Percentiles rank a stretch among this genome's conserved stretches.
phyloP scores from a whole-genome alignment of 2,329 filamentous ascomycete genomes.

The Arthrinium phaeospermum region DNA sequence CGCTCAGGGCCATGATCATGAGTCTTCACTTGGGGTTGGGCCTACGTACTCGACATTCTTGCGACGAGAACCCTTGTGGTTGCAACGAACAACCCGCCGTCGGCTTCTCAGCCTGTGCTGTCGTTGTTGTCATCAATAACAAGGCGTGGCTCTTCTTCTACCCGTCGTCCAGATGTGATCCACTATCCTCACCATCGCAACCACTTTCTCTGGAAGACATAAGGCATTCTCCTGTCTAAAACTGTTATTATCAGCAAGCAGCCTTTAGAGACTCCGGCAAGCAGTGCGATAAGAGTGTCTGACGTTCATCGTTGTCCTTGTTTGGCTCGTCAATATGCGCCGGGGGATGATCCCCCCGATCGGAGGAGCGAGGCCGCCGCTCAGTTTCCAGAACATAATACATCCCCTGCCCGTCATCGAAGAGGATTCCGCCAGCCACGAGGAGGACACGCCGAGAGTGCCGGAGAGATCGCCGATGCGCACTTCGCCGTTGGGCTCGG shows the following conservation, averaged over 20 bases:
- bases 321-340: neutral
- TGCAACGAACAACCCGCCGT: neutral
- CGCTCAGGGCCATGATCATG: slow-evolving; percentile 1
- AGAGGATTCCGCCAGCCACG: slow-evolving; percentile 2
- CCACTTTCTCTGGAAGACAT: neutral
- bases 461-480: slow-evolving; percentile 18
- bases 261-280: neutral
- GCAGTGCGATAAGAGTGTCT: neutral
- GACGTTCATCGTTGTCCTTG: neutral
- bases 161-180: neutral
- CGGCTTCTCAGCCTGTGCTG: neutral
- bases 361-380: neutral
- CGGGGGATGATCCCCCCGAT: neutral
- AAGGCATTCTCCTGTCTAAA: neutral
- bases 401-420: neutral
- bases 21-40: neutral
- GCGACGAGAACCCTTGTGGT: slow-evolving; percentile 8
- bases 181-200: neutral
- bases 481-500: neutral
- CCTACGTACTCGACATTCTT: neutral
- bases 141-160: no score
- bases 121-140: neutral
- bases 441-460: slow-evolving; percentile 16
- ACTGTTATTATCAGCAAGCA: neutral
- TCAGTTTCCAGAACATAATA: neutral